phyloP scores from a whole-genome alignment of 83 land plant genomes.

The Thuja plicata region DNA sequence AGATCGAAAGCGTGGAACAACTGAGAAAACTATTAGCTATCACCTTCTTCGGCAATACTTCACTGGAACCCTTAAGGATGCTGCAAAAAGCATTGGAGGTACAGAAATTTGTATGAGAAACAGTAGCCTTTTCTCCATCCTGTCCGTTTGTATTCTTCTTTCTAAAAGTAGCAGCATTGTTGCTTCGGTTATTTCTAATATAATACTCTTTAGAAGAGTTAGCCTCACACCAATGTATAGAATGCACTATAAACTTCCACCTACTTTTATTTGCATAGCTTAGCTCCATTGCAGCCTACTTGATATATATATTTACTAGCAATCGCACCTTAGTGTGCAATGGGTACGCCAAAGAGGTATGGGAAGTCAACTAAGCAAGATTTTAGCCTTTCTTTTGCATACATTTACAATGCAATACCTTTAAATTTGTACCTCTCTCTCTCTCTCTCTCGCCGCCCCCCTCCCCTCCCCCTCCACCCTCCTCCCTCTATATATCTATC shows the following conservation, averaged over 20 bases:
- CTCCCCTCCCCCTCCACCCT: no score
- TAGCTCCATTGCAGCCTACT: neutral
- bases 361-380: no score
- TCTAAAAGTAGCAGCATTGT: neutral
- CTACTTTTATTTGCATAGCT: neutral
- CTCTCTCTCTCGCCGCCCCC: no score
- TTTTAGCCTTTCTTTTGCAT: no score
- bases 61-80: constrained; percentile 76
- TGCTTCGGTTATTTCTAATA: neutral
- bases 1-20: constrained; percentile 48
- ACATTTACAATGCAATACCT: no score
- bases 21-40: constrained; percentile 53
- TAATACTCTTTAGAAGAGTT: neutral
- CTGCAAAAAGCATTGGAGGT: constrained; percentile 75
- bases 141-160: neutral
- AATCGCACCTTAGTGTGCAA: no score
- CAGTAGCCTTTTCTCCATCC: neutral
- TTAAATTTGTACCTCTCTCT: no score
- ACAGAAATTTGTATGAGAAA: neutral
- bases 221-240: neutral
- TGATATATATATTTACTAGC: neutral
- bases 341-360: no score
- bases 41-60: constrained; percentile 68
- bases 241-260: neutral
- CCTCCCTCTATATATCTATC: no score